Evolutionary conservation across 305 asterid genomes (phyloP), one percentile per base, ranked within the genome.

Genomic region (Fraxinus nigra): DNA sequence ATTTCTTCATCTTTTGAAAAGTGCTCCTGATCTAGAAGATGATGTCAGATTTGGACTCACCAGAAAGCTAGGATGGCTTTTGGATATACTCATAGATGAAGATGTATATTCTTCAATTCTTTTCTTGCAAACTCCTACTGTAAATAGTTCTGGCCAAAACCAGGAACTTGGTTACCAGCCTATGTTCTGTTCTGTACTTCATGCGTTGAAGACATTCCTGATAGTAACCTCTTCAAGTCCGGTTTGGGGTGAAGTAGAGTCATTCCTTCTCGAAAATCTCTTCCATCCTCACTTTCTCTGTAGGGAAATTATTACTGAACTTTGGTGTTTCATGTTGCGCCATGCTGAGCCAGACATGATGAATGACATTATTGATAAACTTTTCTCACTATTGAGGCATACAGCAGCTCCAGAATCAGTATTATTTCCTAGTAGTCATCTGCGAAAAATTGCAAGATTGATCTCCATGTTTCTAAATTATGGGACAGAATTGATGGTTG

Each of bases 221-320:
- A 87, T 96, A 28, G 88, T 86, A 43, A 88, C 87, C 83, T 90
- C 94, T 80, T 93, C 98, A 77, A 91, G 91, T 84, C 86, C 72
- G 33, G 91, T 88, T 72, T 94, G 99, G 99, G 81, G 78, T 65
- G 98, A 92, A 83, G 84, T 93, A 22, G 94, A 91, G 87, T 87
- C 79, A 10, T 92, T 96, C 86, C 93, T 96, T 83, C 86, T 88
- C 6, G 93, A 89, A 80, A 94, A 93, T 84, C 85, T 94, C 79
- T 90, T 94, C 85, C 98, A 96, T 87, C 98, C 99, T 6, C 98
- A 94, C 86, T 89, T 85, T 82, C 95, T 93, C 40, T 96, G 98
- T 84, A 82, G 89, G 87, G 98, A 94, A 81, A 89, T 96, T 84
- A 80, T 93, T 83, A 87, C 91, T 61, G 99, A 96, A 74, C 97